These are phyloP conservation scores for Cyberlindnera xishuangbannaensis DNA, from an alignment of 805 yeast genomes.

Conservation along the genomic window DNA sequence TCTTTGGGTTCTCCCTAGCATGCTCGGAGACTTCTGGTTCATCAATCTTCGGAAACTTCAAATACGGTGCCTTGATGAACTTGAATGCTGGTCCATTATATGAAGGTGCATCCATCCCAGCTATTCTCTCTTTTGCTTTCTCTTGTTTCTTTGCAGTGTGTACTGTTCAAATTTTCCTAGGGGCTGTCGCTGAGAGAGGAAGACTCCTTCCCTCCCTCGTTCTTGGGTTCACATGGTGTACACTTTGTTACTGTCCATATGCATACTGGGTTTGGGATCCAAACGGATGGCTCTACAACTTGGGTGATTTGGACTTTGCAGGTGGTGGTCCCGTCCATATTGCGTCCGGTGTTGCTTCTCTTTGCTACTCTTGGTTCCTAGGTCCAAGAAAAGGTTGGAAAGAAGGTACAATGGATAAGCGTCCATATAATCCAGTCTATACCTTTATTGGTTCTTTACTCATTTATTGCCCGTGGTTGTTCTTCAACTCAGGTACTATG, in stretches of 20 bases:
- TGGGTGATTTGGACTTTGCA: slow-evolving; percentile 97
- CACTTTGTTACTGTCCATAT: slow-evolving; percentile 86
- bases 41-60: slow-evolving; percentile 77
- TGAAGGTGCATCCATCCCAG: slow-evolving; percentile 49
- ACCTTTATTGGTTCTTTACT: slow-evolving; percentile 82
- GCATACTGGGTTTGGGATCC: slow-evolving; percentile 94
- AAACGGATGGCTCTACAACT: slow-evolving; percentile 86
- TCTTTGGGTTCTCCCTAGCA: slow-evolving; percentile 93
- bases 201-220: slow-evolving; percentile 77
- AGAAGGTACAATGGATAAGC: slow-evolving; percentile 41
- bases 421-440: slow-evolving; percentile 90
- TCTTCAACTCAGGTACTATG: slow-evolving; percentile 82
- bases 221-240: slow-evolving; percentile 78
- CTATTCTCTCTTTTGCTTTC: slow-evolving; percentile 59
- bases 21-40: slow-evolving; percentile 62
- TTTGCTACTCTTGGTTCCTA: slow-evolving; percentile 69
- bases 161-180: slow-evolving; percentile 83
- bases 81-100: slow-evolving; percentile 68
- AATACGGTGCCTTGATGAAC: slow-evolving; percentile 70
- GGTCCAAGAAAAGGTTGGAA: slow-evolving; percentile 62
- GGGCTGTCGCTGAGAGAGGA: slow-evolving; percentile 92
- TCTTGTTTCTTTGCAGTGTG: slow-evolving; percentile 88
- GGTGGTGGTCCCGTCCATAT: slow-evolving; percentile 99
- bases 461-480: slow-evolving; percentile 95
- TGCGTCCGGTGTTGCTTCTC: slow-evolving; percentile 84